Evolutionary conservation across 1,284 basidiomycete species (phyloP).

Genomic region (Inonotus obliquus): DNA sequence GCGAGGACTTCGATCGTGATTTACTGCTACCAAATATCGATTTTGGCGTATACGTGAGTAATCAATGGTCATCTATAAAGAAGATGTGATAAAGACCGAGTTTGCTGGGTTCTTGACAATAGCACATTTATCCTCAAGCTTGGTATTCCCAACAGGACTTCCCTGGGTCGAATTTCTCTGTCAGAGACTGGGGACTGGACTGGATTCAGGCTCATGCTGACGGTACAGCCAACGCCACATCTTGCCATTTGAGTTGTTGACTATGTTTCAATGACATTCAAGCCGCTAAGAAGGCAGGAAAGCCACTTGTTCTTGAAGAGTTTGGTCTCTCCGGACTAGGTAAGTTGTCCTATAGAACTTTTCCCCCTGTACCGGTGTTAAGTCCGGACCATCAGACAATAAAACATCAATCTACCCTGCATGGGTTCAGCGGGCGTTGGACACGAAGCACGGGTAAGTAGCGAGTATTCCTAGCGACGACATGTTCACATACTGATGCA

Average conservation of each 20-base stretch:
- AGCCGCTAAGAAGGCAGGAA: slow-evolving; percentile 44
- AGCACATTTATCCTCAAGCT: slow-evolving; percentile 52
- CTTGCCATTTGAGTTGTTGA: neutral
- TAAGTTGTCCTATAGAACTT: slow-evolving; percentile 22
- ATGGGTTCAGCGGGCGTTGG: slow-evolving; percentile 46
- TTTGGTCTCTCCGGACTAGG: slow-evolving; percentile 45
- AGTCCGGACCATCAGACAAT: slow-evolving; percentile 33
- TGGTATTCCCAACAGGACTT: slow-evolving; percentile 39
- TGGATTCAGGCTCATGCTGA: slow-evolving; percentile 48
- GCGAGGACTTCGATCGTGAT: slow-evolving; percentile 51
- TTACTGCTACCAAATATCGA: slow-evolving; percentile 48
- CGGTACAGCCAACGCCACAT: slow-evolving; percentile 27
- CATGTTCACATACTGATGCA: neutral
- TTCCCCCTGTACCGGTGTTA: neutral
- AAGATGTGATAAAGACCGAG: neutral
- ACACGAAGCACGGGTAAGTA: slow-evolving; percentile 47
- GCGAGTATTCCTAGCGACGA: neutral
- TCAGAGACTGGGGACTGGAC: slow-evolving; percentile 45
- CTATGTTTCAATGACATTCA: neutral
- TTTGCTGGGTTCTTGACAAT: neutral
- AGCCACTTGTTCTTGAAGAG: slow-evolving; percentile 52
- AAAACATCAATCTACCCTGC: slow-evolving; percentile 45
- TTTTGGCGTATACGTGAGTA: slow-evolving; percentile 46
- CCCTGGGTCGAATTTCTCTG: slow-evolving; percentile 47
- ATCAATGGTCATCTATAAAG: neutral